Percentiles rank a stretch among this genome's conserved stretches.
Evolutionary conservation across 495 filamentous ascomycete genomes (phyloP).

Genomic region (Penicillium maclennaniae): DNA sequence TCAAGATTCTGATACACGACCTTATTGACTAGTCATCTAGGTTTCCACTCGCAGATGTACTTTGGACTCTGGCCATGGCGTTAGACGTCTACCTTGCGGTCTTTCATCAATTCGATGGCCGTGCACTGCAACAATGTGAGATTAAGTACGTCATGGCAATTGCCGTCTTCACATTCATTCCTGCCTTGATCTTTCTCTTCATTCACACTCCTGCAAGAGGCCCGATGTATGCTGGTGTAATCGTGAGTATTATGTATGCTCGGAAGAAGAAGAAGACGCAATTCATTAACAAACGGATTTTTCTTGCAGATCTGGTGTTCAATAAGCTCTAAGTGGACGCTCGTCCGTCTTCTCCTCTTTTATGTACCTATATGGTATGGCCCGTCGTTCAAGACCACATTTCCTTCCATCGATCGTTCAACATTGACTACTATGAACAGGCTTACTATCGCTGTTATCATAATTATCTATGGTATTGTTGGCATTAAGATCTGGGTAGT

Average conservation of each 20-base stretch:
- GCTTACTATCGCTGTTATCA: constrained; percentile 33
- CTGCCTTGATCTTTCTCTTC: constrained; percentile 42
- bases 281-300: no score
- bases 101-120: constrained; percentile 38
- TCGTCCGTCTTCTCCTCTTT: constrained; percentile 41
- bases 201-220: constrained; percentile 35
- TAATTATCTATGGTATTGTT: constrained; percentile 40
- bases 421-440: constrained; percentile 16
- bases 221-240: constrained; percentile 41
- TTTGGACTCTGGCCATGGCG: constrained; percentile 49
- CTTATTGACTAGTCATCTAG: constrained; percentile 18
- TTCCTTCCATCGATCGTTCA: neutral
- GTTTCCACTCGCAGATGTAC: constrained; percentile 47
- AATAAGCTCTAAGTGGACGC: constrained; percentile 42
- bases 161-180: constrained; percentile 36
- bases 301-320: constrained; percentile 50
- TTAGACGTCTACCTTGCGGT: constrained; percentile 45
- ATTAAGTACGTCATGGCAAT: constrained; percentile 37
- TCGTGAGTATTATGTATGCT: no score
- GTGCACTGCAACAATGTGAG: constrained; percentile 37
- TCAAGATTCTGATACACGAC: no score
- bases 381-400: no score
- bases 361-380: constrained; percentile 45
- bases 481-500: constrained; percentile 41
- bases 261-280: no score